Base-by-base conservation (phyloP, 352 stramenopile genomes). In the Pythium utonaiense region DNA sequence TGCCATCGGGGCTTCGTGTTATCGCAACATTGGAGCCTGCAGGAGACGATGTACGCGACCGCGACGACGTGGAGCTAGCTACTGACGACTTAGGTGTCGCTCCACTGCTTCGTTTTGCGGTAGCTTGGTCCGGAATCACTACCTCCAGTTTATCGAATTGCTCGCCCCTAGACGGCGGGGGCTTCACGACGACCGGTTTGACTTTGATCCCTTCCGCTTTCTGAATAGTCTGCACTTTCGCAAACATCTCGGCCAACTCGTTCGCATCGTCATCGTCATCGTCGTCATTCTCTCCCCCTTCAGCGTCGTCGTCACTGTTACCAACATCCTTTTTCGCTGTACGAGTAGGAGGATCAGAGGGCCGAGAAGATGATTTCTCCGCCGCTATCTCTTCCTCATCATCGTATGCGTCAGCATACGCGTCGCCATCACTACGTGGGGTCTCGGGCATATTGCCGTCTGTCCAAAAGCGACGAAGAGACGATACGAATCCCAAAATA, bases 211-310 rank as follows among this genome's bases (percentile, higher is more conserved):
- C 69, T 50, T 88, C 73, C 1, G 64, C 55, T 40, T 82, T 69
- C 41, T 89, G 80, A 40, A 92, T 81, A 3, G 60, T 88, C 44
- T 88, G 66, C 9, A 89, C 77, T 59, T 89, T 93, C 36, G 83
- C 78, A 27, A 92, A 77, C 80, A 90, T 89, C 21, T 77, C 76
- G 8, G 80, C 77, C 4, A 90, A 68, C 41, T 91, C 79, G 16
- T 62, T 73, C n/a, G 76, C 78, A 27, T 77, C 76, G 17, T 83
- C 67, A 21, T 77, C 57, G 1, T 64, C 64, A 6, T 78, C 69
- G 21, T 74, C 68, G 36, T 75, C 53, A 3, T 64, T 60, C 6
- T 75, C 64, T 27, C 42, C 44, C 17, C 53, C 53, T 13, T 4
- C 38, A 31, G 52, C 24, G 22, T 34, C 30, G 4, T 57, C 40